Evolutionary conservation across 73 alveolate genomes (phyloP), one percentile per base, ranked within the genome.

Genomic region (Paramecium pentaurelia): DNA sequence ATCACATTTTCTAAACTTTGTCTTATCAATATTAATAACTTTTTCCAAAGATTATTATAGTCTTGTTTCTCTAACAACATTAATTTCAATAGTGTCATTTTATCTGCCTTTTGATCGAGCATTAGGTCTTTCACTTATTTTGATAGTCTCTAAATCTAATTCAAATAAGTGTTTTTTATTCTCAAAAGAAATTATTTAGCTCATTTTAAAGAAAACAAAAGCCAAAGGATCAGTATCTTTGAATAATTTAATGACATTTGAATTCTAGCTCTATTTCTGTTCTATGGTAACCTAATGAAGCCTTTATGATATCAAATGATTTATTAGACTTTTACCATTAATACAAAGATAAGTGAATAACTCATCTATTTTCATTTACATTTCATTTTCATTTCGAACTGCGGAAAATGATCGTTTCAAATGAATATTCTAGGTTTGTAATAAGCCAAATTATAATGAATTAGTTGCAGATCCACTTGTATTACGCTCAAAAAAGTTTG

Each of bases 141-240:
- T 80, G 18, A 80, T 28, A 10, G 77, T 47, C 18, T 80, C 91
- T 47, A 80, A 27, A 14, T 80, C 91, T 47, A 49, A 11, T 28
- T 80, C 91, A 36, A 80, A 80, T 27, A 80, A 44, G 16, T 45
- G 71, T 18, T 80, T 80, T 27, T 80, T 80, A 80, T 80, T 80
- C 49, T 80, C 91, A 44, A 80, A 80, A 14, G 40, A 80, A 10
- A 80, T 47, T 25, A 80, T 25, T 49, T 40, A 30, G 28, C 75
- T 80, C 77, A 80, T 80, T 47, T 80, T 80, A 42, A 44, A 45
- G 73, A 80, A 80, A 9, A 80, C 91, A 80, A 80, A 80, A 27
- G 75, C 91, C 20, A 80, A 36, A 27, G 91, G 91, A 80, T 80
- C 91, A 8, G 71, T 3, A 18, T 80, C 91, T 64, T 80, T 80